Evolutionary conservation across 495 filamentous ascomycete genomes (phyloP), one percentile per base, ranked within the genome.

Genomic region (Elaphomyces granulatus): DNA sequence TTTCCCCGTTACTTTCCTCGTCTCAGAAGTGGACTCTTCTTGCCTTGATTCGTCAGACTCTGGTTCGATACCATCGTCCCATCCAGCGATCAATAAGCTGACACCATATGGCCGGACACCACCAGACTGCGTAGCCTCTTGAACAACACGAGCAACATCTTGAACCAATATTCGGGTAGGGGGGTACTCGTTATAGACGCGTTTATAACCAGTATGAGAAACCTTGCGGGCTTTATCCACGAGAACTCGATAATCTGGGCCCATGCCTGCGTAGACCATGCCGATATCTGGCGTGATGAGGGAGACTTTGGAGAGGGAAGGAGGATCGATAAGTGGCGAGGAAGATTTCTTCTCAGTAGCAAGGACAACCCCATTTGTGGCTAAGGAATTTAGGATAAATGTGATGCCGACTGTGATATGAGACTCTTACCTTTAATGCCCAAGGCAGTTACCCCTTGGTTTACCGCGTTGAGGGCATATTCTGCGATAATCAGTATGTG

Each of bases 211-310:
- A 34, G 92, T 94, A 67, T 99, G 92, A n/a, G 85, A 90, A 42
- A 95, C 90, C 64, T 95, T 96, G 48, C 90, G 87, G 44, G 90
- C 92, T 59, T 83, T 87, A 68, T 99, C 90, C 43, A 94, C 92
- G 34, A 99, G 76, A 33, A 96, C 84, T 51, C 90, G 78, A 68
- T 96, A 99, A 64, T 99, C 92, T 37, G 90, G 90, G 14, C 92
- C 86, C 90, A 98, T 99, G 57, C 90, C 90, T 16, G 83, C 81
- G 67, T 99, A 99, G 53, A 99, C 92, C 92, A 95, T 96, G 59
- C 92, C 92, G 66, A 96, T 95, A 72, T 99, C 86, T 45, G 90
- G 90, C 32, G 92, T 96, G 67, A 99, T 83, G 51, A 90, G 75
- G 59, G 83, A 90, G 71, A 99, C 83, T 70, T 99, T 99, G 56